phyloP scores from a whole-genome alignment of 2,329 filamentous ascomycete genomes.

The Amylocarpus encephaloides region DNA sequence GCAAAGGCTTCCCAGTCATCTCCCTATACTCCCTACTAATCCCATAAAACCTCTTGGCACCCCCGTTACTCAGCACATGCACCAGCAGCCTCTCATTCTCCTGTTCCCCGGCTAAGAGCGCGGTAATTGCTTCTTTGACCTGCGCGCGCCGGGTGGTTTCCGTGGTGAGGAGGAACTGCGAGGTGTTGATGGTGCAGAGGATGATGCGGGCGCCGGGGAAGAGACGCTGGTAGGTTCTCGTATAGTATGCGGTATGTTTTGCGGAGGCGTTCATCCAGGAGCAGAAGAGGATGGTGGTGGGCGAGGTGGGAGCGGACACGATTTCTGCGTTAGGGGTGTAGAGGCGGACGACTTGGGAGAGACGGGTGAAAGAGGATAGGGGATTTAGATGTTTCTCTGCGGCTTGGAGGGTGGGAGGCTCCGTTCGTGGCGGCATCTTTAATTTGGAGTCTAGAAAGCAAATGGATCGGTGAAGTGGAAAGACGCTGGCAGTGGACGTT shows the following conservation, averaged over 20 bases:
- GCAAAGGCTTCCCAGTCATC: conserved; percentile 14
- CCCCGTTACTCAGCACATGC: conserved; percentile 54
- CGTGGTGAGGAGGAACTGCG: conserved; percentile 37
- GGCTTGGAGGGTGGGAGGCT: background rate
- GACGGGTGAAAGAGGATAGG: conserved; percentile 19
- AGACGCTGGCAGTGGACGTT: too few relatives aligned
- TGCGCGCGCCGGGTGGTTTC: conserved; percentile 19
- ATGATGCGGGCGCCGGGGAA: conserved; percentile 46
- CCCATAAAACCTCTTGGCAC: conserved; percentile 34
- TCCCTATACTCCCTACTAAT: conserved; percentile 14
- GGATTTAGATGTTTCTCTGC: conserved; percentile 44
- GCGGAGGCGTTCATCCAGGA: conserved; percentile 52
- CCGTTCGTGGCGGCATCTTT: background rate
- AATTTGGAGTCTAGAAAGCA: background rate
- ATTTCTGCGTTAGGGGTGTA: conserved; percentile 12
- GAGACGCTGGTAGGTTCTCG: conserved; percentile 43
- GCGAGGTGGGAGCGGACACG: conserved; percentile 7
- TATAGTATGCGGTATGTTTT: conserved; percentile 50
- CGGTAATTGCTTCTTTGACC: conserved; percentile 30
- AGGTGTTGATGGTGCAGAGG: conserved; percentile 43
- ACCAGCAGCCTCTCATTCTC: conserved; percentile 37
- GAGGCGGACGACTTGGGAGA: conserved; percentile 19
- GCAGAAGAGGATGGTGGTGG: conserved; percentile 43
- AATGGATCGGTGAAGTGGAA: too few relatives aligned
- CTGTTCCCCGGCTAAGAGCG: conserved; percentile 12